Percentiles rank a stretch among this genome's conserved stretches.
Conservation (phyloP, 2,329 filamentous ascomycete species). For the Knufia fluminis region DNA sequence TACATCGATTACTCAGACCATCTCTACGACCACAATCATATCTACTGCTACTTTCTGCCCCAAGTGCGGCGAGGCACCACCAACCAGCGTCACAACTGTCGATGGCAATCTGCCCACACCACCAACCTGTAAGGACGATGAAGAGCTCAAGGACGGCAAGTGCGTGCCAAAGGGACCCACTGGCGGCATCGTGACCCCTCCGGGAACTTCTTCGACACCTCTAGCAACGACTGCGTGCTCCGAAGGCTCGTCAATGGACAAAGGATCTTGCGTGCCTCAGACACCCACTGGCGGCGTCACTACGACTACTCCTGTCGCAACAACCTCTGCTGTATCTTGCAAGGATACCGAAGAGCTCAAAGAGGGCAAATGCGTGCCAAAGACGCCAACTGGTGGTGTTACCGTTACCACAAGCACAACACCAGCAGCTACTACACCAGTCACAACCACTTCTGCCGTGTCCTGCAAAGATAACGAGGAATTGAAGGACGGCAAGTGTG, state of each 20-base stretch:
- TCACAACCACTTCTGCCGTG: background rate
- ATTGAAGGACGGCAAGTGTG: background rate
- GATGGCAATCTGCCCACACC: constrained; percentile 9
- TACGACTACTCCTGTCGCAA: constrained; percentile 1
- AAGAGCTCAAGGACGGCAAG: background rate
- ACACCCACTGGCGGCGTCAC: constrained; percentile 7
- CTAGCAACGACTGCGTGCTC: background rate
- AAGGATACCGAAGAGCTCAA: background rate
- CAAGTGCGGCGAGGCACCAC: constrained; percentile 13
- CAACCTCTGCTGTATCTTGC: background rate
- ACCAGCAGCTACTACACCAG: constrained; percentile 1
- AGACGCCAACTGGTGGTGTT: background rate
- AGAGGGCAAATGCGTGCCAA: background rate
- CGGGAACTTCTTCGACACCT: background rate
- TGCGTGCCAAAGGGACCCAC: background rate
- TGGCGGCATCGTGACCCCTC: background rate
- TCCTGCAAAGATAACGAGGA: background rate
- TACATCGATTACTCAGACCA: constrained; percentile 46
- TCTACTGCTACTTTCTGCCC: constrained; percentile 25
- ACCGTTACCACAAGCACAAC: too few relatives aligned
- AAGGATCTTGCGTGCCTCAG: background rate
- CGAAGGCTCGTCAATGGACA: background rate
- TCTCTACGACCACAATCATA: constrained; percentile 40
- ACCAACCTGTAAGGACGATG: background rate
- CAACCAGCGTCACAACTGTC: constrained; percentile 12